Evolutionary conservation across 2,329 filamentous ascomycete genomes (phyloP).

Genomic region (Diaporthe vexans): DNA sequence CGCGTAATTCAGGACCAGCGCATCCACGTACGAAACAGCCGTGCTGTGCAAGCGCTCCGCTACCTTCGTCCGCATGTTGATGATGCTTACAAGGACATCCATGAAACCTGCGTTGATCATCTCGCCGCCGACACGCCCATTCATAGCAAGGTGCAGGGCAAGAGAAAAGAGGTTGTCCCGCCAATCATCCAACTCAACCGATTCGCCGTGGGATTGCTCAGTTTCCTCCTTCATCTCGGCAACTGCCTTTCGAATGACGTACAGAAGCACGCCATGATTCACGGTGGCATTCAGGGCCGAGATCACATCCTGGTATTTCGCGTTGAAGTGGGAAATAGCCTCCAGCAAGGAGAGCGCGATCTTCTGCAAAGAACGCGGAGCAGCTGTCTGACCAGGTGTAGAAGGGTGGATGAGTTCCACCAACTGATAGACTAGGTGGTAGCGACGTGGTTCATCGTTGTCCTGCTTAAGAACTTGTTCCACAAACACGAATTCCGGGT

Average conservation of each 20-base stretch:
- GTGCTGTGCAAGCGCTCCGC: conserved; percentile 88
- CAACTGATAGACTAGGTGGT: conserved; percentile 92
- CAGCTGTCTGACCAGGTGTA: conserved; percentile 73
- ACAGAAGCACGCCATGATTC: conserved; percentile 95
- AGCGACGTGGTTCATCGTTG: conserved; percentile 87
- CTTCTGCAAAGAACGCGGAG: conserved; percentile 85
- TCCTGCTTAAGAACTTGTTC: conserved; percentile 90
- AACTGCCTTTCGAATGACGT: conserved; percentile 91
- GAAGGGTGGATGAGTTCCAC: conserved; percentile 92
- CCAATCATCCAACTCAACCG: conserved; percentile 86
- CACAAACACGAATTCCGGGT: conserved; percentile 84
- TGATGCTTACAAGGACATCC: conserved; percentile 89
- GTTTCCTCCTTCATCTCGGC: conserved; percentile 78
- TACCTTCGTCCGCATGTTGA: conserved; percentile 84
- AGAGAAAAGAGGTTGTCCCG: conserved; percentile 91
- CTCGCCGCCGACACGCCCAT: conserved; percentile 81
- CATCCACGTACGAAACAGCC: conserved; percentile 89
- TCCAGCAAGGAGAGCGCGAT: conserved; percentile 86
- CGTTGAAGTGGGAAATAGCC: conserved; percentile 84
- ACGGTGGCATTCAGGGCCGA: conserved; percentile 95
- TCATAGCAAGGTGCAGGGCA: conserved; percentile 82
- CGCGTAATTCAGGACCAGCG: conserved; percentile 85
- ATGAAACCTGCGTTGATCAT: conserved; percentile 92
- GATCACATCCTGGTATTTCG: conserved; percentile 84
- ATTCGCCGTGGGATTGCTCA: conserved; percentile 69